These are phyloP conservation scores for Micractinium conductrix DNA, from an alignment of 139 green algal genomes.

Conservation along the genomic window DNA sequence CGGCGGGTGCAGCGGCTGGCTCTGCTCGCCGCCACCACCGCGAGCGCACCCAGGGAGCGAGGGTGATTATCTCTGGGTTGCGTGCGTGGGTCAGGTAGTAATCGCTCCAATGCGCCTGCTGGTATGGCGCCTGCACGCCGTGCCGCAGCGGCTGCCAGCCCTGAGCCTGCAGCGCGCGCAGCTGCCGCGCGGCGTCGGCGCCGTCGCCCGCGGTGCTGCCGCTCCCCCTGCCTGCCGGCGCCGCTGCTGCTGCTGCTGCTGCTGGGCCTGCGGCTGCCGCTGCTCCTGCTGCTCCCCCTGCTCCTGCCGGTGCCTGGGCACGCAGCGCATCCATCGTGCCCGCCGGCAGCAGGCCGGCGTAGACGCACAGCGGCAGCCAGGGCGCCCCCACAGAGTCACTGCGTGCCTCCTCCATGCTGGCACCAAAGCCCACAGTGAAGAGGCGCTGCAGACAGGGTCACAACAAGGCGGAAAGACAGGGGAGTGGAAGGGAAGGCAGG, in stretches of 20 bases:
- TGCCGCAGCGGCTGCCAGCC: constrained; percentile 22
- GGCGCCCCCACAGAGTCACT: not conserved
- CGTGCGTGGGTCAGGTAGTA: not conserved
- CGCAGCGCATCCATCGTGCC: not conserved
- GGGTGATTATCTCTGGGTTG: not conserved
- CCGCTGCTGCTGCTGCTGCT: not conserved
- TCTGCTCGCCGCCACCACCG: not conserved
- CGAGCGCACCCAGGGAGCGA: not conserved
- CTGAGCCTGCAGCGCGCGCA: not conserved
- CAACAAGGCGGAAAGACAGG: too few species aligned
- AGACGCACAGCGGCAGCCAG: constrained; percentile 52
- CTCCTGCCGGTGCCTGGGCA: not conserved
- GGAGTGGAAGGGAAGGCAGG: too few species aligned
- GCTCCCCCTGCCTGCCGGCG: too few species aligned
- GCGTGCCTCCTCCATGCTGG: not conserved
- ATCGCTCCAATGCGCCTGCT: constrained; percentile 47
- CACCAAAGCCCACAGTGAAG: constrained; percentile 41
- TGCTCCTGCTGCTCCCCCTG: not conserved
- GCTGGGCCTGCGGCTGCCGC: not conserved
- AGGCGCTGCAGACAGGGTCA: too few species aligned
- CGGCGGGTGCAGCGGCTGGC: too few species aligned
- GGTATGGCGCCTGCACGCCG: not conserved
- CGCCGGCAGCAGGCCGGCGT: not conserved
- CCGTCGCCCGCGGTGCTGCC: not conserved
- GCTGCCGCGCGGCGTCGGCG: not conserved